Evolutionary conservation across 148 eudicot genomes (phyloP), one percentile per base, ranked within the genome.

Genomic region (Selenicereus undatus): DNA sequence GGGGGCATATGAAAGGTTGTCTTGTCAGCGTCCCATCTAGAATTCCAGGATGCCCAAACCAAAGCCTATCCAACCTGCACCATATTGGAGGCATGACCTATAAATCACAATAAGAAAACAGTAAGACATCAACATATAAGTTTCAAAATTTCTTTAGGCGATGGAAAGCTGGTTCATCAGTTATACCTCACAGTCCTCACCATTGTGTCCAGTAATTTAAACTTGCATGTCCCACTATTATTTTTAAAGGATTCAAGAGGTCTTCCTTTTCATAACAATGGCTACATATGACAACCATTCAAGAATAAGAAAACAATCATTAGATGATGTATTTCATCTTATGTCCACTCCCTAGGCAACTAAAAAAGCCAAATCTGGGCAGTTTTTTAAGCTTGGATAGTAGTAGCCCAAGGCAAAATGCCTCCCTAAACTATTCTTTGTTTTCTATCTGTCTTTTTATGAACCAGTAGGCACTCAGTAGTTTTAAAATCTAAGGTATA

Each of bases 11-110:
- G 82, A 92, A 93, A 76, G 98, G 99, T 78, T 93, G 98, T 76
- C 93, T 91, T 39, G 98, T 94, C 91, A 96, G 18, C 71, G 92
- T 82, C 29, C 98, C 99, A 42, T 65, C 83, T 71, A 96, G 71
- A 81, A 90, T 68, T 82, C 98, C 99, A 85, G 99, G 99, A 96
- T 96, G 99, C 72, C 95, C 87, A 89, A 91, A 96, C 99, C 99
- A 96, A 82, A 96, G 89, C 85, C 99, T 90, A 89, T 96, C 99
- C 89, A 96, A 89, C 95, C 99, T 93, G 94, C 99, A 96, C 98
- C 99, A 96, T 80, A 96, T 85, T 82, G 98, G 97, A 88, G 99
- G 99, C 98, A 96, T 93, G 84, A 95, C 98, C 98, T 95, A 90
- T 69, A 85, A 85, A 90, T 80, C 89, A 89, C 88, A 88, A 85